Conservation (phyloP, 2,329 filamentous ascomycete species). For the Epichloe sp. region DNA sequence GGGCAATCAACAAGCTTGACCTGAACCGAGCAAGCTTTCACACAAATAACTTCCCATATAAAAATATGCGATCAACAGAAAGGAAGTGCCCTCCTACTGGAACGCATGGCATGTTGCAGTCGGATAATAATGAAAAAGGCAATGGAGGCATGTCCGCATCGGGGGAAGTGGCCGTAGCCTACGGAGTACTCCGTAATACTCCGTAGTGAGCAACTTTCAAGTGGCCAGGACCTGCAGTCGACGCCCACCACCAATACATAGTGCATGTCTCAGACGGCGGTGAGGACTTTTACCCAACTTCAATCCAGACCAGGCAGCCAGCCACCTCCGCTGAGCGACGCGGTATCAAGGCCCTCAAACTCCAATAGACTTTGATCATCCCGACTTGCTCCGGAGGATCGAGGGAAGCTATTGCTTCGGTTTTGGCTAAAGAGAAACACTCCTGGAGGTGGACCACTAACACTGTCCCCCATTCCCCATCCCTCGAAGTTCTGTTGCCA, state of each 20-base stretch:
- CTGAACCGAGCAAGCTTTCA: no score
- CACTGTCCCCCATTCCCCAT: constrained; percentile 29
- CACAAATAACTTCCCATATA: no score
- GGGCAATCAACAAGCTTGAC: no score
- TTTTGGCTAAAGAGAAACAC: constrained; percentile 18
- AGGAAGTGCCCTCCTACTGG: background rate
- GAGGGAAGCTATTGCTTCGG: constrained; percentile 7
- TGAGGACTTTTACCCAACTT: background rate
- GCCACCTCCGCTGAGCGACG: constrained; percentile 18
- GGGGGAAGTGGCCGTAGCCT: background rate
- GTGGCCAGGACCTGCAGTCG: background rate
- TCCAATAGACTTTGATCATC: constrained; percentile 12
- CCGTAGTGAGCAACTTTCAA: background rate
- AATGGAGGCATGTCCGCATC: background rate
- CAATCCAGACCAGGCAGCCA: constrained; percentile 26
- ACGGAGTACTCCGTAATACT: no score
- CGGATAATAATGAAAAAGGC: background rate
- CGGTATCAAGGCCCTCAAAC: constrained; percentile 18
- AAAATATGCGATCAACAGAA: background rate
- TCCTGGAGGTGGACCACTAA: constrained; percentile 12
- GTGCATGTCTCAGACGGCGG: no score
- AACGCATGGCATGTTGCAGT: background rate
- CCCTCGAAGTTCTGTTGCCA: constrained; percentile 46
- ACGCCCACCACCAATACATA: background rate
- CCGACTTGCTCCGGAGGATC: constrained; percentile 2